These are phyloP conservation scores for Cinchona pubescens DNA, from an alignment of 257 asterid genomes.

Conservation along the genomic window DNA sequence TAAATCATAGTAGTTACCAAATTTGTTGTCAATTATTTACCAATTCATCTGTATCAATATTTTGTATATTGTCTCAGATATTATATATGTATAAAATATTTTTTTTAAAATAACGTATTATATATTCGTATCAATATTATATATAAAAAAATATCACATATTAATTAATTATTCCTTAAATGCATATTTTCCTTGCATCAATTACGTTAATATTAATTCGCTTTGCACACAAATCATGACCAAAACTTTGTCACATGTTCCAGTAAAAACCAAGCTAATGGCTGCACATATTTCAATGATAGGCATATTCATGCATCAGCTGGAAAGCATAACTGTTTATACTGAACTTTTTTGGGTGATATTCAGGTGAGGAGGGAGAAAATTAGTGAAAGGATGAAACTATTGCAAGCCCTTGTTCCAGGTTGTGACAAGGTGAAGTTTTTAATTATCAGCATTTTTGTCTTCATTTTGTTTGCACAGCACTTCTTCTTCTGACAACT, in stretches of 20 bases:
- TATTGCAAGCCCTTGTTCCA: constrained; percentile 75
- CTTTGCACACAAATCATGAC: background rate
- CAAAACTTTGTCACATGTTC: background rate
- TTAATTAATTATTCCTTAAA: too few species aligned
- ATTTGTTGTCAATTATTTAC: too few species aligned
- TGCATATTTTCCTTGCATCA: background rate
- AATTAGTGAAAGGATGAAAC: constrained; percentile 84
- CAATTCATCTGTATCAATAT: too few species aligned
- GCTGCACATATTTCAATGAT: background rate
- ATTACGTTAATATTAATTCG: background rate
- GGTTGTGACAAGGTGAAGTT: constrained; percentile 76
- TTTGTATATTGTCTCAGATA: too few species aligned
- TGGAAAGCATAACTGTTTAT: background rate
- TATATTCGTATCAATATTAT: too few species aligned
- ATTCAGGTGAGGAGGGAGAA: constrained; percentile 81
- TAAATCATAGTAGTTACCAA: too few species aligned
- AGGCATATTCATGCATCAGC: background rate
- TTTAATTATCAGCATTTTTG: constrained; percentile 16
- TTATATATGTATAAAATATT: too few species aligned
- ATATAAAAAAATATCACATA: too few species aligned
- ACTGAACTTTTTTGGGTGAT: background rate
- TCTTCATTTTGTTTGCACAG: constrained; percentile 16
- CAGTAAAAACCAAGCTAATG: background rate
- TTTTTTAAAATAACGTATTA: too few species aligned
- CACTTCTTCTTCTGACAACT: constrained; percentile 19